Base-by-base conservation (phyloP, 495 filamentous ascomycete genomes). In the Aspergillus sparsus region DNA sequence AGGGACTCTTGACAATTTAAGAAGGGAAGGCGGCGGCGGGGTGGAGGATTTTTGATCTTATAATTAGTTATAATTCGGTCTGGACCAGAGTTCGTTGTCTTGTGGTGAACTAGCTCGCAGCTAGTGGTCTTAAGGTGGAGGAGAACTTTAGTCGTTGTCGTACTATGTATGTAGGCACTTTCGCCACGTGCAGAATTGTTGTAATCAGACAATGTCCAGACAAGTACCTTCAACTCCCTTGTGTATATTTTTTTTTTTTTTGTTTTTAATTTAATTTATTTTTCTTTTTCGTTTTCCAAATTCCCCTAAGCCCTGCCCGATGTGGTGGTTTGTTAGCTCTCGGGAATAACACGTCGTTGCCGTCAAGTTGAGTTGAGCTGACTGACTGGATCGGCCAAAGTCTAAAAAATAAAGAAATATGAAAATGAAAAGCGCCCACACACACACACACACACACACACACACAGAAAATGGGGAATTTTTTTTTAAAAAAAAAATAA, bases 41-140 rank as follows among this genome's bases (percentile, higher is more conserved):
- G 44, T 21, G 44, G 44, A 47, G 9, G 16, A 47, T 47, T 27
- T 27, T 27, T 3, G 44, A 47, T 47, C n/a, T 16, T 16, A 47
- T 47, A 21, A 47, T 47, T 47, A 18, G 44, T 16, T 15, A 47
- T 3, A 27, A 27, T 27, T 27, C 3, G 44, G 44, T 47, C 44
- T 47, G 44, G 44, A 47, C 44, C 44, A 47, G 44, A 47, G 15
- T 47, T 47, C 15, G 44, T 47, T 16, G 44, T 8, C 27, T 8
- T 15, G 44, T 7, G 12, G n/a, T 6, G 16, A 47, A 7, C 44
- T 47, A 47, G 15, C n/a, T 16, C 44, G 44, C 44, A 47, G 44
- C 44, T 47, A 47, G 44, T 47, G 27, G 44, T 16, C 9, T 16
- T 47, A 46, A 16, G 11, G 7, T 46, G 15, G 44, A 6, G 9